Conservation (phyloP, 805 yeast genomes). For the Naumovozyma dairenensis region DNA sequence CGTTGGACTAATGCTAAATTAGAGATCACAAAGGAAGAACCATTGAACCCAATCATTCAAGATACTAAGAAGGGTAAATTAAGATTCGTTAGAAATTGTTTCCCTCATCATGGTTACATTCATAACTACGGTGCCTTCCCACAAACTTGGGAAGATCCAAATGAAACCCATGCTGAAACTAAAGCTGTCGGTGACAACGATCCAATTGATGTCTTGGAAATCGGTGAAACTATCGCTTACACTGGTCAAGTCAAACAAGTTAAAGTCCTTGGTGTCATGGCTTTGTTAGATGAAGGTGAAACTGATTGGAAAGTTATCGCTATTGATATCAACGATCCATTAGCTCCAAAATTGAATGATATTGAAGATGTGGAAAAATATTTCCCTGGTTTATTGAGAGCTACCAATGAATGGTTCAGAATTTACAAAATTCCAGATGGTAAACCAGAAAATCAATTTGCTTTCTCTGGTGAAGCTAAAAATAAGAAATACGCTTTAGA, state of each 20-base stretch:
- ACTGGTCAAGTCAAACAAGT: slow-evolving; percentile 78
- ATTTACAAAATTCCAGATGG: slow-evolving; percentile 98
- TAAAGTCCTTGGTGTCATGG: slow-evolving; percentile 89
- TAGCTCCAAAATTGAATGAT: slow-evolving; percentile 78
- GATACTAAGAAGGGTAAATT: slow-evolving; percentile 96
- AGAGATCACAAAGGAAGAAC: slow-evolving; percentile 79
- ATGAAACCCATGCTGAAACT: slow-evolving; percentile 52
- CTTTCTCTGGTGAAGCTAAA: slow-evolving; percentile 91
- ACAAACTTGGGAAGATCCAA: slow-evolving; percentile 81
- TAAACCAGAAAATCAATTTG: slow-evolving; percentile 91
- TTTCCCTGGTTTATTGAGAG: slow-evolving; percentile 86
- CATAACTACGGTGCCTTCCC: slow-evolving; percentile 99
- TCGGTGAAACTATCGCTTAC: slow-evolving; percentile 55
- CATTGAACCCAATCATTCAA: slow-evolving; percentile 89
- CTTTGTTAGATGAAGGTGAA: slow-evolving; percentile 87
- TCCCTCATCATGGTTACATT: slow-evolving; percentile 98
- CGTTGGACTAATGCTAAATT: slow-evolving; percentile 97
- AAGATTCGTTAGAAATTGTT: slow-evolving; percentile 92
- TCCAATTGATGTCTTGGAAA: slow-evolving; percentile 79
- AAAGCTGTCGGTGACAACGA: slow-evolving; percentile 72
- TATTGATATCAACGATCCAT: slow-evolving; percentile 78
- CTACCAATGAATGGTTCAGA: slow-evolving; percentile 97
- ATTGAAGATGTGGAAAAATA: slow-evolving; percentile 83
- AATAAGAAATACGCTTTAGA: slow-evolving; percentile 79
- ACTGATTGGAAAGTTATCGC: slow-evolving; percentile 89